Evolutionary conservation across 176 grass and related monocot species (phyloP), one percentile per base, ranked within the genome.

Genomic region (Stipa capillata): DNA sequence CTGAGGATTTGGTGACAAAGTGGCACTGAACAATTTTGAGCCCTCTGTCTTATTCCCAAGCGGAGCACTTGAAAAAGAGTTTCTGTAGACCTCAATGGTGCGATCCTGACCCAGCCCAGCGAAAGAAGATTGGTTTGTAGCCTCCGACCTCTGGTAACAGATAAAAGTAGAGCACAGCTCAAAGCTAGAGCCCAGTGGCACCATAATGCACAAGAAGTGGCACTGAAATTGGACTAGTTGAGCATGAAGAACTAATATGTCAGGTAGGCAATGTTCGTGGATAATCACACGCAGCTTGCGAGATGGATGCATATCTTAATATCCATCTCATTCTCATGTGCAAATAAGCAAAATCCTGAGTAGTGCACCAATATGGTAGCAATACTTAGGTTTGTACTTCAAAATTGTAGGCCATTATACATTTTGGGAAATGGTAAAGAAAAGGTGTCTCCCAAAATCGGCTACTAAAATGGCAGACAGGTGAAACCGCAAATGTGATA

Each of bases 111-210:
- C 65, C 20, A 69, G 10, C 10, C 44, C 54, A 3, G 23, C 71
- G 74, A 76, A 78, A 29, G 69, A 73, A 28, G 60, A 67, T 29
- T 49, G 73, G 20, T 78, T 79, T 27, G 63, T 73, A 8, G 76
- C 79, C 61, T 88, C 83, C 8, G 73, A 78, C 58, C 84, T 88
- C 88, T 94, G 85, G 45, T 47, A 76, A 16, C n/a, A 83, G 81
- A 65, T 28, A n/a, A 37, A 68, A 36, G 59, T 47, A 49, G 15
- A 64, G 8, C 1, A 69, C 8, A 27, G 41, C 0, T 49, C 8
- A 76, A 42, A 49, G 68, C 3, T 33, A 72, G 57, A 72, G 75
- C 2, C 40, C 13, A 11, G 69, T 60, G 31, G 5, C 70, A 33
- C 17, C 25, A 29, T 57, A 40, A n/a, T n/a, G 36, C 0, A 78